Evolutionary conservation across 768 basidiomycete species (phyloP).

Genomic region (Boletus pseudo-olivaceus): DNA sequence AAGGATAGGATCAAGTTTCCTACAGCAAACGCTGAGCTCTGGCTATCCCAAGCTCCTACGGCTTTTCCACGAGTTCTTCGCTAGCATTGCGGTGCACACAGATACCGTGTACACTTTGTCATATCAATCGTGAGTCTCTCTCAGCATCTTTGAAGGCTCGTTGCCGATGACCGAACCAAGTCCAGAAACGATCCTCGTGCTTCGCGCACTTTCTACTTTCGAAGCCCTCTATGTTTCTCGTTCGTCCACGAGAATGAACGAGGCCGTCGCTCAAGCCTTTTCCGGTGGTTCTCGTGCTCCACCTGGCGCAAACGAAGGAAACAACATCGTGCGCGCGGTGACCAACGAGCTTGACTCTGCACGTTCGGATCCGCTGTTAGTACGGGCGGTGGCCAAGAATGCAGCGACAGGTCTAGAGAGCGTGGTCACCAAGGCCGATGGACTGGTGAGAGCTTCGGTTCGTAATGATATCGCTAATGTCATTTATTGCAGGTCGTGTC

Average conservation of each 20-base stretch:
- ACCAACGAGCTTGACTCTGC: constrained; percentile 71
- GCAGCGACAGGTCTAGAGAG: constrained; percentile 66
- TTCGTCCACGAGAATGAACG: constrained; percentile 79
- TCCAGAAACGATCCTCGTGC: constrained; percentile 86
- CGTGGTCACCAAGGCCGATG: constrained; percentile 60
- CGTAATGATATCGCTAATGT: background rate
- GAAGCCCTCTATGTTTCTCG: constrained; percentile 88
- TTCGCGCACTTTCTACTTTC: constrained; percentile 79
- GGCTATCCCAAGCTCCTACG: constrained; percentile 87
- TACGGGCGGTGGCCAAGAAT: constrained; percentile 74
- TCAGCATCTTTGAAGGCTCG: background rate
- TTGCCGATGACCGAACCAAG: constrained; percentile 36
- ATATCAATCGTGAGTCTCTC: constrained; percentile 67
- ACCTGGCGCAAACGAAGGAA: constrained; percentile 74
- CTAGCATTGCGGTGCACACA: constrained; percentile 91
- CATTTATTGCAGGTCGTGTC: constrained; percentile 50
- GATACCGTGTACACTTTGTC: constrained; percentile 86
- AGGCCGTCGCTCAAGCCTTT: constrained; percentile 73
- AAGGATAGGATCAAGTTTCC: constrained; percentile 71
- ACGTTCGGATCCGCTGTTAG: constrained; percentile 74
- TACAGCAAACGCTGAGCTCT: constrained; percentile 83
- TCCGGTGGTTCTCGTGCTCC: constrained; percentile 64
- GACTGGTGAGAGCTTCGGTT: constrained; percentile 48
- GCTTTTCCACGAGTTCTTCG: constrained; percentile 95
- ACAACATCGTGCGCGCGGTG: constrained; percentile 69